phyloP scores from a whole-genome alignment of 225 moss, liverwort and hornwort species.

The Polytrichum formosum region DNA sequence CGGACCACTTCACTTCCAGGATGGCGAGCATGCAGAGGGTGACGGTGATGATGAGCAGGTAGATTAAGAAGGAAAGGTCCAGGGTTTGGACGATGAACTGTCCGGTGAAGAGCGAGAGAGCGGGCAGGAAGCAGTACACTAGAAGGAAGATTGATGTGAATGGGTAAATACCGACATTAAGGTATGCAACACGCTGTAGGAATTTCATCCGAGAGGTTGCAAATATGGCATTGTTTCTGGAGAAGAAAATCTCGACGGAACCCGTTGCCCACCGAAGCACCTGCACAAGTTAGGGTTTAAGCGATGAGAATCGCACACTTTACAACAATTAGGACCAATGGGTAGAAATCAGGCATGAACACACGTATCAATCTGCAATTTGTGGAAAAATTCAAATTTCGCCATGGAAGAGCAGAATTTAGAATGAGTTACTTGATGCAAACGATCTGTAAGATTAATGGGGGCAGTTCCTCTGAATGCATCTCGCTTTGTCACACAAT shows the following conservation, averaged over 20 bases:
- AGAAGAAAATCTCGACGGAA: slow-evolving; percentile 96
- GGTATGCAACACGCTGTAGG: slow-evolving; percentile 82
- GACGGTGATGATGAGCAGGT: slow-evolving; percentile 76
- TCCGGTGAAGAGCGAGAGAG: slow-evolving; percentile 77
- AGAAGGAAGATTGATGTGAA: slow-evolving; percentile 90
- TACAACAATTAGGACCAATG: neutral
- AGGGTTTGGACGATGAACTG: slow-evolving; percentile 75
- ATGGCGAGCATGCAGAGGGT: slow-evolving; percentile 78
- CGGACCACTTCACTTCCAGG: slow-evolving; percentile 84
- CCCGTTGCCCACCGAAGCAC: slow-evolving; percentile 97
- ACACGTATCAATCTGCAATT: neutral
- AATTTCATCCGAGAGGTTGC: slow-evolving; percentile 80
- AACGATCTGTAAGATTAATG: slow-evolving; percentile 94
- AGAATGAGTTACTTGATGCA: slow-evolving; percentile 60
- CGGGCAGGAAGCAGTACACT: slow-evolving; percentile 90
- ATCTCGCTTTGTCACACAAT: slow-evolving; percentile 88
- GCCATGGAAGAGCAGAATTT: neutral
- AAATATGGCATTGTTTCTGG: slow-evolving; percentile 81
- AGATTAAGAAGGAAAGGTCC: slow-evolving; percentile 72
- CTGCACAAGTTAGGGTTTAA: slow-evolving; percentile 13
- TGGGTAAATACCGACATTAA: slow-evolving; percentile 94
- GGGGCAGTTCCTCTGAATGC: slow-evolving; percentile 92
- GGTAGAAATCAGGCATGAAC: neutral
- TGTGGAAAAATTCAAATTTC: neutral
- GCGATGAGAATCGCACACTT: neutral